phyloP scores from a whole-genome alignment of 768 basidiomycete species.

The Mrakia blollopis region DNA sequence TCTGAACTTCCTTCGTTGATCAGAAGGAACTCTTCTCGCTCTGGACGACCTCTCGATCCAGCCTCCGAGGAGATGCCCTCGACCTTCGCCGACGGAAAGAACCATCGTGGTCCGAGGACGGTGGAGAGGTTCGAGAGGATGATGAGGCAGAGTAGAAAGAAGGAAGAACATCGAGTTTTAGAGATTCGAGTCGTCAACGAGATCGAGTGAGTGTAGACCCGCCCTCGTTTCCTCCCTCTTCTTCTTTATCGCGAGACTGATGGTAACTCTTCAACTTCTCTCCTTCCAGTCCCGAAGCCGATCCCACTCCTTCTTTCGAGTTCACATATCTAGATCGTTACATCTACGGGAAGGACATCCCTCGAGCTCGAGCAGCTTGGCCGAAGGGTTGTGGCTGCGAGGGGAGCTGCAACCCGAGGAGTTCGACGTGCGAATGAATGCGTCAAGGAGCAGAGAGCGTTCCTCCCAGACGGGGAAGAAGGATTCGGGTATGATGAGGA shows the following conservation, averaged over 20 bases:
- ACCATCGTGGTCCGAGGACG: not conserved
- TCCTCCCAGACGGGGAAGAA: not conserved
- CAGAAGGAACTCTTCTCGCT: too few species aligned
- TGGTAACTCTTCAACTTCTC: not conserved
- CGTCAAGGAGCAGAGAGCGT: not conserved
- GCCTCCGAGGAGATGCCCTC: too few species aligned
- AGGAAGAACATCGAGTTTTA: not conserved
- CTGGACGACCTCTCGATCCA: too few species aligned
- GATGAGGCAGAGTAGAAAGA: not conserved
- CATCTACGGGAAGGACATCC: not conserved
- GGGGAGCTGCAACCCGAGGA: not conserved
- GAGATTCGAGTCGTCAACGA: not conserved
- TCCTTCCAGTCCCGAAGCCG: not conserved
- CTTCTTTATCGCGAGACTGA: not conserved
- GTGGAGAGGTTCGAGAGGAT: not conserved
- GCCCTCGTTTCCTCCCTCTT: not conserved
- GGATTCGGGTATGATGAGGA: not conserved
- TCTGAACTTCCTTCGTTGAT: too few species aligned
- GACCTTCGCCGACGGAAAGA: too few species aligned
- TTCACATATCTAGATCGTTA: not conserved
- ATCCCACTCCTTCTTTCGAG: not conserved
- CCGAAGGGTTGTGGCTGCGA: not conserved
- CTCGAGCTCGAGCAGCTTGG: too few species aligned
- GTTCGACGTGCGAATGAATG: not conserved
- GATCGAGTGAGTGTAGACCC: constrained; percentile 1